A percentile compares a stretch with the other conserved stretches of the same genome.
These are phyloP conservation scores for Talaromyces trachyspermus DNA, from an alignment of 495 filamentous ascomycete genomes.

Conservation along the genomic window DNA sequence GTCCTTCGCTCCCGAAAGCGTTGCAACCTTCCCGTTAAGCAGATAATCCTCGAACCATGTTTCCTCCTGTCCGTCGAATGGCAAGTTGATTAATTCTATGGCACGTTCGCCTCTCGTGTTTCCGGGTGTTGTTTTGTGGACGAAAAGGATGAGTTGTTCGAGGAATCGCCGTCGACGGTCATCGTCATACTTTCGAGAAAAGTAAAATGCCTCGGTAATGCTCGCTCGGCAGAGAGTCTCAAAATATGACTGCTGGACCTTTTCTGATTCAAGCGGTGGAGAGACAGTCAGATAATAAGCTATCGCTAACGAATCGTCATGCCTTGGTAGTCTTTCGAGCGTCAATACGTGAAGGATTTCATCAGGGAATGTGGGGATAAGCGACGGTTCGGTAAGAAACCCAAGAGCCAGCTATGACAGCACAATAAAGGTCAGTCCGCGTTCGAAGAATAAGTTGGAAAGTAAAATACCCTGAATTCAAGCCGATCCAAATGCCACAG, in stretches of 20 bases:
- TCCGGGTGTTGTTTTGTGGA: slow-evolving; percentile 40
- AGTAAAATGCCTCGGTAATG: slow-evolving; percentile 66
- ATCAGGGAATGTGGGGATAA: slow-evolving; percentile 72
- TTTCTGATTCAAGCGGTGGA: slow-evolving; percentile 52
- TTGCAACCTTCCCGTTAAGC: slow-evolving; percentile 51
- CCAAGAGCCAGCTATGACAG: slow-evolving; percentile 53
- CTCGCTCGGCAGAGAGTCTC: slow-evolving; percentile 57
- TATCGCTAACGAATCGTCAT: slow-evolving; percentile 58
- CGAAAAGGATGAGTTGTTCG: slow-evolving; percentile 56
- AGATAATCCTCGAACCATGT: slow-evolving; percentile 63
- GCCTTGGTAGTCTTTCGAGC: slow-evolving; percentile 43
- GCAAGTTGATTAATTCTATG: slow-evolving; percentile 63
- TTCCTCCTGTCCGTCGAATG: slow-evolving; percentile 61
- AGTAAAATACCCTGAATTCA: slow-evolving; percentile 50
- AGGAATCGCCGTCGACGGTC: slow-evolving; percentile 53
- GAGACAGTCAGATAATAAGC: slow-evolving; percentile 70
- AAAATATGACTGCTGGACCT: slow-evolving; percentile 57
- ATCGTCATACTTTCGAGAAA: slow-evolving; percentile 57
- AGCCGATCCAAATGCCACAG: slow-evolving; percentile 72
- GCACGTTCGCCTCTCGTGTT: slow-evolving; percentile 46
- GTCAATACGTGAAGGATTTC: slow-evolving; percentile 70
- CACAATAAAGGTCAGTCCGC: slow-evolving; percentile 12
- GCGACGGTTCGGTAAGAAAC: slow-evolving; percentile 64
- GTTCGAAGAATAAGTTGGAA: neutral
- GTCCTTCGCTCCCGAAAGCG: slow-evolving; percentile 55